Evolutionary conservation across 192 early-diverging fungal genomes (phyloP).

Genomic region (Umbelopsis isabellina): DNA sequence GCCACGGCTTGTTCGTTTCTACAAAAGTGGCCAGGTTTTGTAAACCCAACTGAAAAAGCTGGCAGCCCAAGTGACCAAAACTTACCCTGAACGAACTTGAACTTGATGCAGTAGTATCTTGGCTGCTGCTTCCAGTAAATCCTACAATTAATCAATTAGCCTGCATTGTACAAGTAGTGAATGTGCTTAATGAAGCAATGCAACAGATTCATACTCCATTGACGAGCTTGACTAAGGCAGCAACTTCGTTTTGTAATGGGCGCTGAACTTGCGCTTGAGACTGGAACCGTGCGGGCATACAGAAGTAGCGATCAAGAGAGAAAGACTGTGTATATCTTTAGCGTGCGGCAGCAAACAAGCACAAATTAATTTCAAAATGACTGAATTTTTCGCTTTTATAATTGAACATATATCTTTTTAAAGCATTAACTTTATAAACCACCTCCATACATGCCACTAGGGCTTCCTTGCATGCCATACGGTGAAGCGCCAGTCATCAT

Average conservation of each 20-base stretch:
- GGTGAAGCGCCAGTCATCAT: slow-evolving; percentile 34
- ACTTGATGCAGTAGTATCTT: slow-evolving; percentile 8
- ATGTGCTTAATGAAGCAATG: neutral
- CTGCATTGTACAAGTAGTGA: too few relatives aligned
- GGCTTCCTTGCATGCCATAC: slow-evolving; percentile 20
- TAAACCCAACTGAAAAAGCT: neutral
- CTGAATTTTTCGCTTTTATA: neutral
- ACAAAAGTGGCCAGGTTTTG: neutral
- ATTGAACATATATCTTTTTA: slow-evolving; percentile 17
- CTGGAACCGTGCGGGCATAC: slow-evolving; percentile 5
- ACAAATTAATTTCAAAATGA: too few relatives aligned
- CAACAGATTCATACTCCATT: slow-evolving; percentile 2
- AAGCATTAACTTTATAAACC: slow-evolving; percentile 9
- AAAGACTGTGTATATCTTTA: too few relatives aligned
- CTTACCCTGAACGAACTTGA: slow-evolving; percentile 12
- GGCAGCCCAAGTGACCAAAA: neutral
- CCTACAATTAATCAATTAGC: neutral
- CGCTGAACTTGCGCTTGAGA: slow-evolving; percentile 17
- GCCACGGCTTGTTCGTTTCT: slow-evolving; percentile 3
- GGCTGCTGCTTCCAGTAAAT: slow-evolving; percentile 10
- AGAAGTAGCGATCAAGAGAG: neutral
- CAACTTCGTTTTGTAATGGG: slow-evolving; percentile 10
- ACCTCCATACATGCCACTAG: slow-evolving; percentile 21
- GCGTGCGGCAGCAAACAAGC: too few relatives aligned
- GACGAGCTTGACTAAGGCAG: neutral